Evolutionary conservation across 1,284 basidiomycete genomes (phyloP).

Genomic region (Wolfiporia cocos): DNA sequence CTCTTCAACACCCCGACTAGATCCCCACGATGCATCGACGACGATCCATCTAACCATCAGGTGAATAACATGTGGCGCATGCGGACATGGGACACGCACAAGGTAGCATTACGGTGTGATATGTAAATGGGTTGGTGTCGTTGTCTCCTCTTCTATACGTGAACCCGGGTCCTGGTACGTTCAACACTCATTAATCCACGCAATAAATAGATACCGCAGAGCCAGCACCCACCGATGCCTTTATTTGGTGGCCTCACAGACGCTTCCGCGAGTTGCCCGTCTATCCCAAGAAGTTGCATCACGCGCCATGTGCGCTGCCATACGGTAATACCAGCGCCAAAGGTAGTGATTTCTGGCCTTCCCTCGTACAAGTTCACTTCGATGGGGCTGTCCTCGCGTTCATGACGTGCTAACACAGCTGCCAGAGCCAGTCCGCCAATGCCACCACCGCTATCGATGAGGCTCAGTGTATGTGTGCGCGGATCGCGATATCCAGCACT

Average conservation of each 20-base stretch:
- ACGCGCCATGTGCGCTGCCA: slow-evolving; percentile 35
- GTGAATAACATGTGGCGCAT: neutral
- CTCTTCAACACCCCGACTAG: slow-evolving; percentile 12
- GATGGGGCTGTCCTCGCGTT: slow-evolving; percentile 18
- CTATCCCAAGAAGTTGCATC: slow-evolving; percentile 28
- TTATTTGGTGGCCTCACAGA: slow-evolving; percentile 3
- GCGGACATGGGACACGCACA: no score
- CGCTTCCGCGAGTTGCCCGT: slow-evolving; percentile 21
- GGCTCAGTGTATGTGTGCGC: neutral
- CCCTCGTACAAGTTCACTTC: slow-evolving; percentile 31
- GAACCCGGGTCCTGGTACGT: slow-evolving; percentile 4
- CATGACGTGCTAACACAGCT: slow-evolving; percentile 25
- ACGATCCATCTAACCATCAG: slow-evolving; percentile 9
- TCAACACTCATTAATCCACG: no score
- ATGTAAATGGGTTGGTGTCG: slow-evolving; percentile 2
- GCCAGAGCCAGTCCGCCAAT: slow-evolving; percentile 33
- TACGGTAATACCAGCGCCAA: slow-evolving; percentile 31
- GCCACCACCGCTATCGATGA: slow-evolving; percentile 27
- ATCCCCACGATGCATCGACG: slow-evolving; percentile 16
- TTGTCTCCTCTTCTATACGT: slow-evolving; percentile 5
- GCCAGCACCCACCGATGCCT: slow-evolving; percentile 1
- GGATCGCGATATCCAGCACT: neutral
- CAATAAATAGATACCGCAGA: no score
- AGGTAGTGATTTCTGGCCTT: slow-evolving; percentile 27
- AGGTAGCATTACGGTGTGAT: slow-evolving; percentile 6